phyloP scores from a whole-genome alignment of 1,284 basidiomycete species.

The Leccinum subatratum region DNA sequence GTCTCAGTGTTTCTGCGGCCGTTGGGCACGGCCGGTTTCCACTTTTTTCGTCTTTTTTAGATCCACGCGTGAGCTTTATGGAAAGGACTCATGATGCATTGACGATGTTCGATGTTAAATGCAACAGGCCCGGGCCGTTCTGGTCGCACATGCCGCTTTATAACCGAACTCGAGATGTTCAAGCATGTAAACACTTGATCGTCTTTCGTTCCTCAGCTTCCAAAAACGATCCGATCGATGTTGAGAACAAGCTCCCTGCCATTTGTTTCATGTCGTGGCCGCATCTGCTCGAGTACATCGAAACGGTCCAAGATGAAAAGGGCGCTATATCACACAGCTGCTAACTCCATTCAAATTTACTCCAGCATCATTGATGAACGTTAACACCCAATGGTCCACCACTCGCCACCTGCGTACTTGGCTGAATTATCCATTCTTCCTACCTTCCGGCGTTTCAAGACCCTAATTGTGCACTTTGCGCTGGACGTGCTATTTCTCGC shows the following conservation, averaged over 20 bases:
- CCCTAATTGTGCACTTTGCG: not conserved
- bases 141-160: not conserved
- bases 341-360: not conserved
- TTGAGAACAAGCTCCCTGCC: not conserved
- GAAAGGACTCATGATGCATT: not conserved
- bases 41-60: constrained; percentile 29
- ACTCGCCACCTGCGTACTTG: not conserved
- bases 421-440: not conserved
- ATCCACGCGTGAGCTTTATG: constrained; percentile 15
- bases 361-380: not conserved
- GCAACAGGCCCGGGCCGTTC: not conserved
- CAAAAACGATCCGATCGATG: not conserved
- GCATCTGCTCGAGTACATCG: not conserved
- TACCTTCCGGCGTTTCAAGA: too few species aligned
- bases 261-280: not conserved
- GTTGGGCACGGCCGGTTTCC: constrained; percentile 19
- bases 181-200: not conserved
- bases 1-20: not conserved
- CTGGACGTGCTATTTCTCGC: not conserved
- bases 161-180: not conserved
- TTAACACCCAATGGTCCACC: not conserved
- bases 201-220: not conserved
- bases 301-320: not conserved
- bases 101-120: not conserved
- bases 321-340: not conserved